These are phyloP conservation scores for Cercospora beticola DNA, from an alignment of 2,329 filamentous ascomycete genomes.

Conservation along the genomic window DNA sequence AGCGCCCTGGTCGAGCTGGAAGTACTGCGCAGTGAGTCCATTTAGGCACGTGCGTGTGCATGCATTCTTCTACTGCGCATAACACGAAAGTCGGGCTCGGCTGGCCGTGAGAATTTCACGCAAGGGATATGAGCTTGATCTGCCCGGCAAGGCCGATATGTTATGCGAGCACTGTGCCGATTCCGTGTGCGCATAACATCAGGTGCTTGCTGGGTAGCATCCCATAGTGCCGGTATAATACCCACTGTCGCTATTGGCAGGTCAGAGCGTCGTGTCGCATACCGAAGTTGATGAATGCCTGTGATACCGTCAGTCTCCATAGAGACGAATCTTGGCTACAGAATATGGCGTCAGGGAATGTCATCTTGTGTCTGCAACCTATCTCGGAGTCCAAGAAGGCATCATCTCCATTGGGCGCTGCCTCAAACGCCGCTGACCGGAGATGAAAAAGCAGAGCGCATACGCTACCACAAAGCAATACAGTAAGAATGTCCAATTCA, in stretches of 20 bases:
- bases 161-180: not conserved
- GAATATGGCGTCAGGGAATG: not conserved
- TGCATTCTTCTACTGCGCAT: not conserved
- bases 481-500: constrained; percentile 55
- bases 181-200: not conserved
- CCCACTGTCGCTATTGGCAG: not conserved
- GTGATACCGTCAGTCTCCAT: not conserved
- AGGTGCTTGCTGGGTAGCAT: not conserved
- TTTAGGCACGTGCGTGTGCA: not conserved
- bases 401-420: constrained; percentile 14
- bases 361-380: not conserved
- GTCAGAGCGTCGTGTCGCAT: not conserved
- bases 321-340: not conserved
- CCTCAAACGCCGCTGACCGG: constrained; percentile 11
- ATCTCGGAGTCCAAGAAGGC: constrained; percentile 9
- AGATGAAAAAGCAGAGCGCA: constrained; percentile 12
- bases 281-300: not conserved
- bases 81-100: not conserved
- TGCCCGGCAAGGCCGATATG: not conserved
- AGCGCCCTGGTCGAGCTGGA: not conserved
- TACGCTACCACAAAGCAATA: constrained; percentile 33
- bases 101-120: not conserved
- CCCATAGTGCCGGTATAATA: not conserved
- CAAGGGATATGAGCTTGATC: not conserved
- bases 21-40: not conserved